These are phyloP conservation scores for Fagus sylvatica DNA, from an alignment of 306 rosid species.

Conservation along the genomic window DNA sequence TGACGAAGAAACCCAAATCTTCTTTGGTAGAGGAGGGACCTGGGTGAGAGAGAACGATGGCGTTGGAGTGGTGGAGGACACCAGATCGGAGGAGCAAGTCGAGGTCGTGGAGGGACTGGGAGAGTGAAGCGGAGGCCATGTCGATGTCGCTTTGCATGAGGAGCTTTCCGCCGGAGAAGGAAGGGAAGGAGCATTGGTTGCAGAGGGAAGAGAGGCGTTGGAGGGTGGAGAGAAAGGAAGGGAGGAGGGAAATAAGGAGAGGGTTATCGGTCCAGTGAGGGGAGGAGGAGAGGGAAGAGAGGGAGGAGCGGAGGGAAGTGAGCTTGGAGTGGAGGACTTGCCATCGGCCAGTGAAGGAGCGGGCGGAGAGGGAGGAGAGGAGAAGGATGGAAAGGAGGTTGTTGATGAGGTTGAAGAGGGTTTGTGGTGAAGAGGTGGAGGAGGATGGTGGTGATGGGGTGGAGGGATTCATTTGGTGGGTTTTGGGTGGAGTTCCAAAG, in stretches of 20 bases:
- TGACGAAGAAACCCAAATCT: constrained; percentile 40
- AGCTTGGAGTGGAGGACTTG: constrained; percentile 48
- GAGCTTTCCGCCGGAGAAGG: constrained; percentile 55
- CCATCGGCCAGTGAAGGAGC: constrained; percentile 52
- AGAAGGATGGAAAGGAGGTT: constrained; percentile 39
- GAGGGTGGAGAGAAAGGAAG: constrained; percentile 53
- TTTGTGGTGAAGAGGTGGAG: constrained; percentile 34
- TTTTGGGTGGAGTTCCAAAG: not conserved
- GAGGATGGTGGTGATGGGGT: constrained; percentile 17
- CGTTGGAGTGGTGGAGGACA: constrained; percentile 58
- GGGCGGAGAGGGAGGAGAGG: constrained; percentile 44
- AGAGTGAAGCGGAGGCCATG: constrained; percentile 49
- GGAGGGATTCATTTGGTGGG: constrained; percentile 34
- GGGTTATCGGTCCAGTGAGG: constrained; percentile 56
- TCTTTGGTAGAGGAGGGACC: constrained; percentile 40
- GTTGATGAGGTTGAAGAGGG: constrained; percentile 51
- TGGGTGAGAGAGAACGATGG: constrained; percentile 55
- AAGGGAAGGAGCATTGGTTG: constrained; percentile 36
- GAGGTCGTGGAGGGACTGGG: constrained; percentile 48
- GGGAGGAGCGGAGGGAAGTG: constrained; percentile 32
- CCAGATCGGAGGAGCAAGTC: constrained; percentile 58
- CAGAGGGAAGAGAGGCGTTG: constrained; percentile 48
- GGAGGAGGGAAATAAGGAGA: constrained; percentile 55
- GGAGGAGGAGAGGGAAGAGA: constrained; percentile 42
- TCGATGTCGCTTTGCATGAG: constrained; percentile 66